Evolutionary conservation across 352 stramenopile genomes (phyloP).

Genomic region (Phytopythium sindhum): DNA sequence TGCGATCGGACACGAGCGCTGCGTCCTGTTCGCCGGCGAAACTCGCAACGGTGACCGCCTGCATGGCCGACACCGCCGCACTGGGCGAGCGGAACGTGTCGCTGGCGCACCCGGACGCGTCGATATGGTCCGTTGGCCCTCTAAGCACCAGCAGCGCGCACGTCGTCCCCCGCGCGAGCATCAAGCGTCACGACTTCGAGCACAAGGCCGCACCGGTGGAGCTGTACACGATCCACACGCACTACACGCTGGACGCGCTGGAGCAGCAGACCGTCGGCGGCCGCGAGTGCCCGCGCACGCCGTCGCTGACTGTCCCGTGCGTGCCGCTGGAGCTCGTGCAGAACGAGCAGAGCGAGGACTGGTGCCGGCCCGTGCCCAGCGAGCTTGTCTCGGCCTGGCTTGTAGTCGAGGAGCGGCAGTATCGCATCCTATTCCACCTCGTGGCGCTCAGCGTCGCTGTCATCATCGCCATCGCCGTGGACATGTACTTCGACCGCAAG

Average conservation of each 20-base stretch:
- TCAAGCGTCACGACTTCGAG: not conserved
- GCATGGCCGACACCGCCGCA: not conserved
- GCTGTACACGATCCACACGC: slow-evolving; percentile 21
- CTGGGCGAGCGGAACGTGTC: not conserved
- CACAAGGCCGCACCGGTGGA: not conserved
- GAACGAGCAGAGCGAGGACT: slow-evolving; percentile 14
- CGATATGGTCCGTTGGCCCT: slow-evolving; percentile 20
- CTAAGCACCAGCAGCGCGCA: slow-evolving; percentile 10
- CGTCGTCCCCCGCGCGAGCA: not conserved
- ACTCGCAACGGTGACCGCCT: not conserved
- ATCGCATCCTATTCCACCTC: slow-evolving; percentile 21
- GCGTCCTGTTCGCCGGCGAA: not conserved
- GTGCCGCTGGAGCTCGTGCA: slow-evolving; percentile 12
- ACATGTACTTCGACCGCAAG: slow-evolving; percentile 29
- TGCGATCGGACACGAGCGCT: not conserved
- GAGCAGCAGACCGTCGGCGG: slow-evolving; percentile 1
- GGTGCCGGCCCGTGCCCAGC: slow-evolving; percentile 22
- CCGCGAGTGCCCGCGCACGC: slow-evolving; percentile 8
- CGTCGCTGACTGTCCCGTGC: slow-evolving; percentile 25
- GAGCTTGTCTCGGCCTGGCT: slow-evolving; percentile 24
- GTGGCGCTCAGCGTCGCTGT: slow-evolving; percentile 25
- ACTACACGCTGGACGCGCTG: slow-evolving; percentile 1
- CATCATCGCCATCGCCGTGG: slow-evolving; percentile 21
- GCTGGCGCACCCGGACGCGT: slow-evolving; percentile 1
- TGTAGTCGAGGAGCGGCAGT: slow-evolving; percentile 20